These are phyloP conservation scores for Ploettnerulaceae sp. DNA, from an alignment of 2,329 filamentous ascomycete species.

Conservation along the genomic window DNA sequence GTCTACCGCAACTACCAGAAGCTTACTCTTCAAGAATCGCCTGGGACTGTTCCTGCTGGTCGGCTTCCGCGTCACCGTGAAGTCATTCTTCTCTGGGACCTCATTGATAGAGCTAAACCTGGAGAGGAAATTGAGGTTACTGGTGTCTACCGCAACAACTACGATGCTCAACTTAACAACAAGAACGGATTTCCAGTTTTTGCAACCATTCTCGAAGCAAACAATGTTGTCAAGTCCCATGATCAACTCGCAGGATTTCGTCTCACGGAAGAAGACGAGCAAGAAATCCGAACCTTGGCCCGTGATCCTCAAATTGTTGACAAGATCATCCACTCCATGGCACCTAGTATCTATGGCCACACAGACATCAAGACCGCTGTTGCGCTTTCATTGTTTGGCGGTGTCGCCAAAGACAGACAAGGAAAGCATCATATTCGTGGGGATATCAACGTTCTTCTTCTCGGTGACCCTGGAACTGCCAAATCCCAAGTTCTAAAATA, in stretches of 20 bases:
- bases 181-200: slow-evolving; percentile 98
- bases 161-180: slow-evolving; percentile 95
- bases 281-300: slow-evolving; percentile 79
- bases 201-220: slow-evolving; percentile 94
- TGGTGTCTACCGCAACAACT: slow-evolving; percentile 96
- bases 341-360: slow-evolving; percentile 96
- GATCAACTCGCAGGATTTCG: slow-evolving; percentile 96
- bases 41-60: slow-evolving; percentile 92
- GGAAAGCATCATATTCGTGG: slow-evolving; percentile 88
- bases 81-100: slow-evolving; percentile 91
- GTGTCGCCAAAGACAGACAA: slow-evolving; percentile 85
- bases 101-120: slow-evolving; percentile 94
- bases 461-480: slow-evolving; percentile 95
- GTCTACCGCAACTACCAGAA: slow-evolving; percentile 99
- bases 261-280: slow-evolving; percentile 91
- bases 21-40: slow-evolving; percentile 92
- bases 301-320: slow-evolving; percentile 89
- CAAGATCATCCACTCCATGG: slow-evolving; percentile 87
- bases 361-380: slow-evolving; percentile 96
- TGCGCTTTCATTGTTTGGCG: slow-evolving; percentile 88
- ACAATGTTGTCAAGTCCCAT: slow-evolving; percentile 94
- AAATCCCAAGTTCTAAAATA: slow-evolving; percentile 98
- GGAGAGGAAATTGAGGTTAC: slow-evolving; percentile 97
- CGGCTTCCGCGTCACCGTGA: slow-evolving; percentile 90
- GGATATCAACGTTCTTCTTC: slow-evolving; percentile 94